Base-by-base conservation (phyloP, 1,139 yeast genomes). In the Yamadazyma triangularis region DNA sequence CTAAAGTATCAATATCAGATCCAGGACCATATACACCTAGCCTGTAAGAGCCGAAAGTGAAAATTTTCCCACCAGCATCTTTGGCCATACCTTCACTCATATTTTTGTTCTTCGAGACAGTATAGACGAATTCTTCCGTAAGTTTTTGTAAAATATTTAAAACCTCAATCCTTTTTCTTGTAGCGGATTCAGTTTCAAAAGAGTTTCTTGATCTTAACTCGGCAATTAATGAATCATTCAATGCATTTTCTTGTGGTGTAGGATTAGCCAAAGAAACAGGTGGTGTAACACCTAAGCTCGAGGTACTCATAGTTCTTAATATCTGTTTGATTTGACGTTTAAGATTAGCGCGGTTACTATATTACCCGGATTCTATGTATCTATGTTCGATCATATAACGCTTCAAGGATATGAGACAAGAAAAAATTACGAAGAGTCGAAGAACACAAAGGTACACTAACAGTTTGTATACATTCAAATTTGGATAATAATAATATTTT, bases 11-110 rank as follows among this genome's bases (percentile, higher is more conserved):
- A 37, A 91, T 91, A 79, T 91, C 99, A 0, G 95, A 85, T 0
- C 98, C 97, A 0, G 98, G 98, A 0, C 98, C 96, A 59, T 89
- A 87, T 6, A 91, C 98, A 2, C 98, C 98, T 27, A 91, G 62
- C 39, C 96, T 69, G 50, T 89, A 91, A 0, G 97, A 89, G 0
- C 99, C 99, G 58, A 76, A 91, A 0, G 97, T 88, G 53, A 89
- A 91, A 10, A 93, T 76, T 56, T 93, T 93, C 12, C 98, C 98
- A 24, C 98, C 98, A 0, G 97, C 95, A 56, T 91, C 98, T 39
- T 64, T 73, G 0, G 98, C 96, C 96, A 91, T 88, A 4, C 96
- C 96, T 39, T 91, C 97, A 20, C 91, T 78, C 96, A 91, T 88
- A 51, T 91, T 88, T 51, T 83, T 86, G 37, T 70, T 76, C 40